Evolutionary conservation across 164 flowering plant genomes (phyloP).

Genomic region (Sedum album): DNA sequence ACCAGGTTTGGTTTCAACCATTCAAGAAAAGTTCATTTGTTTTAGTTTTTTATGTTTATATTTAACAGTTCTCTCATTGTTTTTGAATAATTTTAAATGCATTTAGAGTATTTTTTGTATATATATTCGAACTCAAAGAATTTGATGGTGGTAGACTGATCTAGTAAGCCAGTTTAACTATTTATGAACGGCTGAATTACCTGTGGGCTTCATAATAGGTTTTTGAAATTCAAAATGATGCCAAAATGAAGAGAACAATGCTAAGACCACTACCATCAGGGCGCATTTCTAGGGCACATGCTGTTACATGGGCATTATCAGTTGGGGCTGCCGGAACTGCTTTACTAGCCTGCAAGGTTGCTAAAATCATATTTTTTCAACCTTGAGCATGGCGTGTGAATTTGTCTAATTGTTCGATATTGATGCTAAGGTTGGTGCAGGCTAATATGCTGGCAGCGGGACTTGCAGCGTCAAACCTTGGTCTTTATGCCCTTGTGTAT

Average conservation of each 20-base stretch:
- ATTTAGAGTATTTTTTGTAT: neutral
- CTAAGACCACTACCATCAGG: conserved; percentile 91
- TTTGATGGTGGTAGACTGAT: neutral
- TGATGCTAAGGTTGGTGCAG: conserved; percentile 73
- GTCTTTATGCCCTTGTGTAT: conserved; percentile 83
- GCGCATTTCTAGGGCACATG: conserved; percentile 65
- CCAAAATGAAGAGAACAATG: conserved; percentile 88
- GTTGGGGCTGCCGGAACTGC: conserved; percentile 76
- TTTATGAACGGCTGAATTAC: neutral
- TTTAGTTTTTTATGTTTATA: neutral
- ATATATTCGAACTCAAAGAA: neutral
- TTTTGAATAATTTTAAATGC: neutral
- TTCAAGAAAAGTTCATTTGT: neutral
- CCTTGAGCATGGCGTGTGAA: conserved; percentile 3
- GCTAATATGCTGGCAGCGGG: conserved; percentile 88
- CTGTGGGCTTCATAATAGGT: conserved; percentile 32
- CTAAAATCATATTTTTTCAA: neutral
- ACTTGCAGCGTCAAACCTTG: conserved; percentile 84
- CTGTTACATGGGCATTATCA: conserved; percentile 69
- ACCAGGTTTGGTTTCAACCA: conserved; percentile 48
- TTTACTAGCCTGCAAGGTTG: conserved; percentile 74
- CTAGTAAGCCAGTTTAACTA: neutral
- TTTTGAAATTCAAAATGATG: conserved; percentile 81
- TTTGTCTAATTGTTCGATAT: conserved; percentile 28
- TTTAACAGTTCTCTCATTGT: neutral